Evolutionary conservation across 2,329 filamentous ascomycete genomes (phyloP).

Genomic region (Diaporthe humulicola): DNA sequence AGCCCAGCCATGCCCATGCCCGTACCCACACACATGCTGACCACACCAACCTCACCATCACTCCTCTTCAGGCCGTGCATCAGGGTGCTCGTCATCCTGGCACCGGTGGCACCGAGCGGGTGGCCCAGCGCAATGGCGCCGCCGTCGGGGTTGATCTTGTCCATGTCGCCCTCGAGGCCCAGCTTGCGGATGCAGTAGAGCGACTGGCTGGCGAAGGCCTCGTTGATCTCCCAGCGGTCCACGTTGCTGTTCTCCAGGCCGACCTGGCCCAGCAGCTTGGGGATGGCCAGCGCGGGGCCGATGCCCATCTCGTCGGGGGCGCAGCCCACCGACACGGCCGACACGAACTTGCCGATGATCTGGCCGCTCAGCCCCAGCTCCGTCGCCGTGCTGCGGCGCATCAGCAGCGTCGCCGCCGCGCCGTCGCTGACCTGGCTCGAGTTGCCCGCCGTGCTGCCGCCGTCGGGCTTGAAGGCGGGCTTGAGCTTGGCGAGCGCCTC

Average conservation of each 20-base stretch:
- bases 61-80: constrained; percentile 75
- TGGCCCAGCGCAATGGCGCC: constrained; percentile 96
- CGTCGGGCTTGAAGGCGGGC: constrained; percentile 83
- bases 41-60: constrained; percentile 83
- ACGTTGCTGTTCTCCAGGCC: constrained; percentile 79
- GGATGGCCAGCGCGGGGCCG: constrained; percentile 88
- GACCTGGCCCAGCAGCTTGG: constrained; percentile 79
- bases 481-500: constrained; percentile 85
- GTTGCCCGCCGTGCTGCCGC: constrained; percentile 88
- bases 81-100: constrained; percentile 82
- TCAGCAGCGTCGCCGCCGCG: constrained; percentile 85
- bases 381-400: constrained; percentile 84
- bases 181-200: constrained; percentile 80
- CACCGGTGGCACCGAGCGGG: constrained; percentile 89
- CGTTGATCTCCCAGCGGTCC: constrained; percentile 93
- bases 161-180: constrained; percentile 73
- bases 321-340: constrained; percentile 81
- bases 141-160: constrained; percentile 90
- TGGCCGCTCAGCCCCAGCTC: constrained; percentile 76
- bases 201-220: constrained; percentile 78
- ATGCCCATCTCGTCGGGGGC: constrained; percentile 94
- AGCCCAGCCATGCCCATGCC: constrained; percentile 66
- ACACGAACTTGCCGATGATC: constrained; percentile 88
- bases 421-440: constrained; percentile 89
- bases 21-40: constrained; percentile 91